Evolutionary conservation across 805 yeast genomes (phyloP).

Genomic region (Teunomyces pallodes): DNA sequence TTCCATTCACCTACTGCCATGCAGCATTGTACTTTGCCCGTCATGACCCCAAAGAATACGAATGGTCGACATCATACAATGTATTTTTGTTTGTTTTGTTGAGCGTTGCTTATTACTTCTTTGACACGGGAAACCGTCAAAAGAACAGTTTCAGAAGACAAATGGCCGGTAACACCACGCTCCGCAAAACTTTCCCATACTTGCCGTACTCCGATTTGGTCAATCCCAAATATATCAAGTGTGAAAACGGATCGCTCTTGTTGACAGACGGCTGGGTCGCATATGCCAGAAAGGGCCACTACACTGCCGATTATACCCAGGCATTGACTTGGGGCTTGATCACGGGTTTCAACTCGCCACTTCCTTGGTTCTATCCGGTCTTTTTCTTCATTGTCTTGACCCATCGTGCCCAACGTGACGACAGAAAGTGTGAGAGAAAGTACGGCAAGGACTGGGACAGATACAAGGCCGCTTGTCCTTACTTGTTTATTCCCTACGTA

Average conservation of each 20-base stretch:
- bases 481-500: slow-evolving; percentile 84
- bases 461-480: slow-evolving; percentile 86
- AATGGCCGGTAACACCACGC: slow-evolving; percentile 72
- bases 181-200: slow-evolving; percentile 90
- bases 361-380: slow-evolving; percentile 95
- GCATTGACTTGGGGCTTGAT: slow-evolving; percentile 87
- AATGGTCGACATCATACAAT: slow-evolving; percentile 65
- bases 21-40: slow-evolving; percentile 79
- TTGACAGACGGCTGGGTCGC: slow-evolving; percentile 93
- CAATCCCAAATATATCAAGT: slow-evolving; percentile 80
- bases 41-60: slow-evolving; percentile 82
- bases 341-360: slow-evolving; percentile 83
- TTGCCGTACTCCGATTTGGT: slow-evolving; percentile 80
- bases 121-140: slow-evolving; percentile 93
- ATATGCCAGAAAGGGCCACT: slow-evolving; percentile 90
- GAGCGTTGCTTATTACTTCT: slow-evolving; percentile 78
- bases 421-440: slow-evolving; percentile 76
- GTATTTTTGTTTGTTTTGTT: slow-evolving; percentile 53
- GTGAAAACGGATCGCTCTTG: slow-evolving; percentile 80
- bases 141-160: slow-evolving; percentile 86
- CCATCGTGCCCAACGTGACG: slow-evolving; percentile 89
- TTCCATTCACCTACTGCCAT: slow-evolving; percentile 96
- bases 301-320: slow-evolving; percentile 91
- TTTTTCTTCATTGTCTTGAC: slow-evolving; percentile 84
- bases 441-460: slow-evolving; percentile 94